Base-by-base conservation (phyloP, 768 basidiomycete genomes). In the Phanerochaete carnosa region DNA sequence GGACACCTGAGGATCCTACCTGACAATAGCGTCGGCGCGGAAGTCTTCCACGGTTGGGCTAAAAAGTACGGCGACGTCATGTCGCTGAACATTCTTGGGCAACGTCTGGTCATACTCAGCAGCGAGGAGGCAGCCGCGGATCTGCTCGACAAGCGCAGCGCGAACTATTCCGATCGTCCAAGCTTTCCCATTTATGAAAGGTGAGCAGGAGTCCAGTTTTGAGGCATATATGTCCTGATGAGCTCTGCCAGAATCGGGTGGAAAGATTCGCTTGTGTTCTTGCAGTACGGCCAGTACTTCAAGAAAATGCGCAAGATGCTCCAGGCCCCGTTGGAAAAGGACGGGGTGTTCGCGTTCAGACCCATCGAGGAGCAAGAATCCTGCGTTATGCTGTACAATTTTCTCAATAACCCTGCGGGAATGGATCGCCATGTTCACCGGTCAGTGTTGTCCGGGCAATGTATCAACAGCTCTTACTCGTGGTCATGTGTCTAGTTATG, bases 111-210 rank as follows among this genome's bases (percentile, higher is more conserved):
- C 45, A 47, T 78, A 45, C 65, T 78, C 12, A 72, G 74, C 51
- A 73, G 69, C 39, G 55, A 58, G 39, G 64, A 70, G 53, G 57
- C 68, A 8, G 77, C 75, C 5, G 71, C 65, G 50, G 73, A 70
- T 45, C 64, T 79, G 1, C 64, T 79, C 22, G 74, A 79, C 22
- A 72, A 74, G 55, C 74, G 76, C 26, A 72, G 73, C 29, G 64
- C 59, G 12, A 62, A 69, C 52, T 79, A 79, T 57, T 76, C 77
- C 16, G 77, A 73, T 59, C 64, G 78, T 22, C 77, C 77, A 2
- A 65, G 67, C 7, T 66, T 76, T 28, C 70, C 62, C 32, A 66
- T 65, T 13, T 59, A 64, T 54, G 52, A 61, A 30, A 59, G 65
- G 65, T 66, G 43, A 30, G 62, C 11, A 8, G 19, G 39, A 25